Base-by-base conservation (phyloP, 1,284 basidiomycete genomes). In the Apiotrichum domesticum region DNA sequence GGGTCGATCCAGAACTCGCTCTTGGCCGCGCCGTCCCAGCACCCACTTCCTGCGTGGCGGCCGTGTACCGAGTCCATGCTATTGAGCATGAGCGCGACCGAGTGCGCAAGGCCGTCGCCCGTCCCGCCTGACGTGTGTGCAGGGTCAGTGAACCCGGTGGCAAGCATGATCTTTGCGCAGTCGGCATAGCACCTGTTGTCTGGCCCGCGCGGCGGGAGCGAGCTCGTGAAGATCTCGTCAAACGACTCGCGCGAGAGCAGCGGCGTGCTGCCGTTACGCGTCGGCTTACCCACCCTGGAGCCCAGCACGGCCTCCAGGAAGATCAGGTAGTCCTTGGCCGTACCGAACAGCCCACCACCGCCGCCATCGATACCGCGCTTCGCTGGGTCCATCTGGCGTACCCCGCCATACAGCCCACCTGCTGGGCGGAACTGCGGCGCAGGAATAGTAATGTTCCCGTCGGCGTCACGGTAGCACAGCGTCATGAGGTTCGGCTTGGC, bases 1-100 rank as follows among this genome's bases (percentile, higher is more conserved):
- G 70, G 70, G 50, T 70, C 70, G 15, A 72, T 51, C 68, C 68
- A 70, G 58, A 58, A 70, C 53, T 63, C 45, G 1, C 67, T 70
- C 54, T 67, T 63, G 3, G 63, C 66, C 39, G 63, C 63, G 32
- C 66, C 66, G 43, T 51, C 51, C 70, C 70, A 72, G 34, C 44
- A 53, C 10, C 66, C 70, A 15, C 62, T 65, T 10, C 63, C 63
- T 4, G 55, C 58, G 45, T 58, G 58, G 52, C 67, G 60, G 3
- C 67, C 59, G n/a, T 44, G 47, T 0, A 55, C 51, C 34, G 48
- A 56, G 47, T 64, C 62, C 9, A 51, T 42, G 6, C 57, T 41
- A 32, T 55, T 62, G 34, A 67, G 29, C 9, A 61, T 39, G n/a
- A 61, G 54, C 10, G 52, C 66, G 21, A 65, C 45, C 14, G 45